Base-by-base conservation (phyloP, 768 basidiomycete genomes). In the Polyporus arcularius region DNA sequence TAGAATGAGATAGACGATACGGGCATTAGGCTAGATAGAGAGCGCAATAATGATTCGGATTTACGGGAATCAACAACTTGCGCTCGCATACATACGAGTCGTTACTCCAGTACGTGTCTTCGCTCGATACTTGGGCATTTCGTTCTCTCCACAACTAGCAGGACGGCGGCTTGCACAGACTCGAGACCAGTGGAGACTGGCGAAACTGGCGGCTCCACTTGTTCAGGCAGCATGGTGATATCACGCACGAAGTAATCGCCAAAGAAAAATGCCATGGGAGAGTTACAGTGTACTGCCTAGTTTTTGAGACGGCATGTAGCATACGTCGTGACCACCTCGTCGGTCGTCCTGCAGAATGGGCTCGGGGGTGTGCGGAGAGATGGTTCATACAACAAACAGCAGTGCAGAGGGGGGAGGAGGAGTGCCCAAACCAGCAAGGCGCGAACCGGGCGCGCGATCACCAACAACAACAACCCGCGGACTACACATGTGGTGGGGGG, bases 301-400 rank as follows among this genome's bases (percentile, higher is more conserved):
- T 55, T 58, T 65, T 66, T 62, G 59, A 49, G 52, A 46, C 42
- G 58, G 66, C 66, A 64, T 67, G 60, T 57, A 58, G 56, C 66
- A 67, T 67, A 64, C 65, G 61, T 58, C 60, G 61, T 63, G 57
- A 46, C 54, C 57, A 41, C 57, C 15, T 54, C 56, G 57, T 50
- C 48, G 57, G 62, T 56, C 53, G 41, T 58, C 45, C 49, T 48
- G 60, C 41, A 53, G 55, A 26, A 16, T 14, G 55, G 48, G 55
- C 28, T 35, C 8, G 55, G 50, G 50, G 46, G 55, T 42, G 50
- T 49, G 56, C 26, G 47, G 28, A 31, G 39, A 50, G 46, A 55
- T 38, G 57, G 42, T 58, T 63, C 53, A 59, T 66, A 63, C 62
- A 57, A 59, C 60, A 61, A 47, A 39, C 46, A 42, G 16, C 43